Evolutionary conservation across 2,329 filamentous ascomycete species (phyloP), one percentile per base, ranked within the genome.

Genomic region (Colletotrichum coccodes): DNA sequence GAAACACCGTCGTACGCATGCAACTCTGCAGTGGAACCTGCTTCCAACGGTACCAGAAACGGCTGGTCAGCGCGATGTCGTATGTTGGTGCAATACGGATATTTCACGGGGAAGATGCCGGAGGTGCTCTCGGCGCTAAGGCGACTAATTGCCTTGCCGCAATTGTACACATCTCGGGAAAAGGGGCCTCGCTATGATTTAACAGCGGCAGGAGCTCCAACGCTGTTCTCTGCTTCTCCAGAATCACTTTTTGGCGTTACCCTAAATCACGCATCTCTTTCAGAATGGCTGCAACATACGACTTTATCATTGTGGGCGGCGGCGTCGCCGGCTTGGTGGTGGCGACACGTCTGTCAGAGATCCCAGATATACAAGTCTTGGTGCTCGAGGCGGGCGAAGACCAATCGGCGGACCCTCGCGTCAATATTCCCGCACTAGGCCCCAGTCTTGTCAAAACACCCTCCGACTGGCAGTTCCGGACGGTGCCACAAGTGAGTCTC

Each of bases 371-470:
- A 28, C 30, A 60, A 7, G 73, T 79, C 3, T 42, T 78, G 4
- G 73, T 79, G 9, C 53, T 79, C 21, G 77, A 79, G 56, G 74
- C 77, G 6, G 76, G 76, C 18, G 61, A 72, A 12, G 76, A 78
- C 61, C 70, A 70, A 11, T 71, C 64, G 1, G 72, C 67, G 1
- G 75, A 79, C 42, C 73, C 75, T 3, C 69, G 72, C 1, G 70
- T 75, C 44, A 68, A 71, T 18, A 71, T 72, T 28, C 77, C 76
- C 8, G 73, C 71, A n/a, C 63, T 75, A 21, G 78, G 71, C 52
- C 63, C 73, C 3, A 67, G 71, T 21, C 71, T 78, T 11, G 53
- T 75, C 38, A 71, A 72, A n/a, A 70, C 72, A 4, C 70, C 75
- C 14, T 71, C 72, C 16, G 72, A 73, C 64, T 78, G 76, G 76